Base-by-base conservation (phyloP, 495 filamentous ascomycete genomes). In the Barbatosphaeria neglecta region DNA sequence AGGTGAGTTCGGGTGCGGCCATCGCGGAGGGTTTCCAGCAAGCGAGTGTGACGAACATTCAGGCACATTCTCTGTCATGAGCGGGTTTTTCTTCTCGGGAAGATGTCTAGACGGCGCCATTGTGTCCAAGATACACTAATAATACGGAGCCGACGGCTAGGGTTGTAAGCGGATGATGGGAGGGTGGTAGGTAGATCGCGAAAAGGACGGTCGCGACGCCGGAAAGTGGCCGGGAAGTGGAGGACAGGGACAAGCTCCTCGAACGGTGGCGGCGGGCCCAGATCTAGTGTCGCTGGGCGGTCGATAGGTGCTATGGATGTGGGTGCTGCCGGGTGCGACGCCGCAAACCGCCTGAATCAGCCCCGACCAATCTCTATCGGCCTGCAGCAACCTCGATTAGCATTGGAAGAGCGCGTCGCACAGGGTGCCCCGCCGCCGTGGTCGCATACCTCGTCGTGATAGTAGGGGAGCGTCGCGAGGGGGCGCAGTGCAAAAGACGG, bases 11-110 rank as follows among this genome's bases (percentile, higher is more conserved):
- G 24, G 35, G 11, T 17, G 22, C 16, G 50, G 44, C 27, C 8
- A 35, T 35, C 16, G 31, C 43, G 20, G 33, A 16, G 23, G 43
- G 31, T 25, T 8, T 33, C 20, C n/a, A 20, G 47, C 50, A 49
- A 39, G 51, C 50, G 43, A 48, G 46, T 46, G 42, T 46, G 42
- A 49, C 58, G 47, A 73, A 77, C 75, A 75, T 56, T 82, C 74
- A 52, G 89, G 81, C 41, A 77, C 69, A 47, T 89, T 82, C 28
- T 85, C 74, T 20, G 75, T 72, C 61, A 96, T 76, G 43, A 90
- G 76, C 56, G 84, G 87, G 66, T 96, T 94, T 54, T 71, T 66
- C 58, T 70, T 75, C 54, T 72, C 75, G 0, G 88, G 89, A 35
- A 95, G 77, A 44, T 64, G 59, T 59, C 87, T 70, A 46, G 59